A percentile compares a stretch with the other conserved stretches of the same genome.
phyloP scores from a whole-genome alignment of 306 rosid genomes.

The Comarum palustre region DNA sequence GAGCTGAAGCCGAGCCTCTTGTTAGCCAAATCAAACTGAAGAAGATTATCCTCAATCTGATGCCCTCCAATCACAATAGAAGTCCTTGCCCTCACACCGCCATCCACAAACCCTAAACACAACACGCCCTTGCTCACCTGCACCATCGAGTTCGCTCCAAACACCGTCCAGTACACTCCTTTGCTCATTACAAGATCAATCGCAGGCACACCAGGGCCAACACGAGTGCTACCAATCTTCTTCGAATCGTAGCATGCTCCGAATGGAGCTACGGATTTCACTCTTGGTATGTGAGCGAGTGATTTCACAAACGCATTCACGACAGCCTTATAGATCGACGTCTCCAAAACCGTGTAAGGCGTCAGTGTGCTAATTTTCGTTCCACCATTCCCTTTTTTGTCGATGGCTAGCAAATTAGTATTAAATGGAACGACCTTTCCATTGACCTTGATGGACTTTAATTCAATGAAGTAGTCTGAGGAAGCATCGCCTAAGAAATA shows the following conservation, averaged over 20 bases:
- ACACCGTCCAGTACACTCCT: conserved; percentile 41
- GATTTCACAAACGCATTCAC: conserved; percentile 34
- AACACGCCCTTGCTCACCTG: background rate
- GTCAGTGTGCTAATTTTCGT: conserved; percentile 56
- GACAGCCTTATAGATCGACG: conserved; percentile 45
- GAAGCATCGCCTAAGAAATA: conserved; percentile 37
- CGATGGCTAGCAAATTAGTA: conserved; percentile 34
- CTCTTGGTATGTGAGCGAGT: conserved; percentile 16
- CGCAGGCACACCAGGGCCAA: conserved; percentile 50
- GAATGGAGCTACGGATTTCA: conserved; percentile 47
- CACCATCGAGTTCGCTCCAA: conserved; percentile 67
- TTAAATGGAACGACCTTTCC: conserved; percentile 30
- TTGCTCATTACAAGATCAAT: conserved; percentile 46
- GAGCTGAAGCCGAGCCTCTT: conserved; percentile 55
- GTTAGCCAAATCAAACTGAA: conserved; percentile 44
- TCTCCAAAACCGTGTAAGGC: conserved; percentile 49
- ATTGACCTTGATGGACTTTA: conserved; percentile 42
- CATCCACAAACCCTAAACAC: conserved; percentile 24
- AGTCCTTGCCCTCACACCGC: conserved; percentile 25
- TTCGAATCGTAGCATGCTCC: conserved; percentile 39
- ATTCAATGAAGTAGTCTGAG: conserved; percentile 46
- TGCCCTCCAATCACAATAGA: conserved; percentile 56
- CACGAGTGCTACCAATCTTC: background rate
- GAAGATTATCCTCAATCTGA: conserved; percentile 53
- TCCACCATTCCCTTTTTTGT: conserved; percentile 52